Percentiles rank a stretch among this genome's conserved stretches.
These are phyloP conservation scores for Aspergillus sp. DNA, from an alignment of 2,329 filamentous ascomycete species.

Conservation along the genomic window DNA sequence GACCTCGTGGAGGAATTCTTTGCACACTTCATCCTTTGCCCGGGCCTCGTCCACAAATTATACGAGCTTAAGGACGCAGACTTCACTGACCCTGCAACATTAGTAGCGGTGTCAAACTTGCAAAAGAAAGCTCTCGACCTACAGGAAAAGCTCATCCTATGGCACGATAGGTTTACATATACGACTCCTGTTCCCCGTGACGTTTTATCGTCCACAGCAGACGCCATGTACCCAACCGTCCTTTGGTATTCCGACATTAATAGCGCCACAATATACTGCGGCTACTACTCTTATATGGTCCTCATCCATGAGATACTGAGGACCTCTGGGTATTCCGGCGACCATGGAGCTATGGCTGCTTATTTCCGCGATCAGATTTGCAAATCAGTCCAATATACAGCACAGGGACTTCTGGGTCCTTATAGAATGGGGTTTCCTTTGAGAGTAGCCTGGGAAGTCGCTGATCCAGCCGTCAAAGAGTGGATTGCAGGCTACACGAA, in stretches of 20 bases:
- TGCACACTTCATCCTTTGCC: constrained; percentile 26
- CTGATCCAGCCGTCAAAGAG: constrained; percentile 20
- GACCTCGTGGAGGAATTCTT: constrained; percentile 28
- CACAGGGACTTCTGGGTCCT: constrained; percentile 25
- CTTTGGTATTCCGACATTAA: constrained; percentile 23
- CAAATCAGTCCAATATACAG: constrained; percentile 29
- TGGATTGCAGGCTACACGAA: constrained; percentile 26
- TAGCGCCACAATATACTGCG: constrained; percentile 24
- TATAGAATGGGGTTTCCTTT: constrained; percentile 29
- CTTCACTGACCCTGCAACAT: constrained; percentile 6
- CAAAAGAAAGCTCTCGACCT: constrained; percentile 21
- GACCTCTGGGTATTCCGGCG: constrained; percentile 21
- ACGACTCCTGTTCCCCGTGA: constrained; percentile 22
- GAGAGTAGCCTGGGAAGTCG: constrained; percentile 26
- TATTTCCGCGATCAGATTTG: constrained; percentile 32
- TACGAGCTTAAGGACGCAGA: constrained; percentile 23
- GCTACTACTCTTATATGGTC: constrained; percentile 29
- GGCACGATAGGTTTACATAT: constrained; percentile 23
- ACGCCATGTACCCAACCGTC: constrained; percentile 22
- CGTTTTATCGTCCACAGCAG: constrained; percentile 17
- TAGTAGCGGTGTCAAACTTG: constrained; percentile 16
- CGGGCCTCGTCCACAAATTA: constrained; percentile 27
- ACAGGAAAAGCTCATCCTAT: constrained; percentile 19
- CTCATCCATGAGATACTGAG: constrained; percentile 28
- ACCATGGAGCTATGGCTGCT: constrained; percentile 22